phyloP scores from a whole-genome alignment of 257 asterid species.

The Oldenlandia corymbosa region DNA sequence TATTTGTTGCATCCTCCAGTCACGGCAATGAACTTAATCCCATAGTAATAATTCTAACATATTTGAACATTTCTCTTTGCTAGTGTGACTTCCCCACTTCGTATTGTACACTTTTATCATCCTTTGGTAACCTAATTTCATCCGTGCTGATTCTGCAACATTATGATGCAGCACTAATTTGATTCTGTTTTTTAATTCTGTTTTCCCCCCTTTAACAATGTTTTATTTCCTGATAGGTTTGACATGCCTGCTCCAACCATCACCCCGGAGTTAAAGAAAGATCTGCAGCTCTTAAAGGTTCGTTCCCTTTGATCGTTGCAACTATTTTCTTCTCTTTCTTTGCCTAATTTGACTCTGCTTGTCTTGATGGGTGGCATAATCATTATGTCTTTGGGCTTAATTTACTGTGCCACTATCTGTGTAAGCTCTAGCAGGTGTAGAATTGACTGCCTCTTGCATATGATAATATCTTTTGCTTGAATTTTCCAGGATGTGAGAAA shows the following conservation, averaged over 20 bases:
- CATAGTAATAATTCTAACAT: not conserved
- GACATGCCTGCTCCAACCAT: constrained; percentile 89
- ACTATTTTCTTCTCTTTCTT: not conserved
- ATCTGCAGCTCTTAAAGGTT: constrained; percentile 86
- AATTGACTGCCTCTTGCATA: not conserved
- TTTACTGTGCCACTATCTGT: not conserved
- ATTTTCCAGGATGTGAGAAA: not conserved
- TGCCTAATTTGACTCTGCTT: not conserved
- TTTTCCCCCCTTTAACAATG: not conserved
- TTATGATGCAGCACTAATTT: not conserved
- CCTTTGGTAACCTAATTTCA: not conserved
- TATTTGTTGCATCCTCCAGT: not conserved
- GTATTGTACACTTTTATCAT: not conserved
- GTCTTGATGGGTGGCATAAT: not conserved
- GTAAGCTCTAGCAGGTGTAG: not conserved
- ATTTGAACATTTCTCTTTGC: not conserved
- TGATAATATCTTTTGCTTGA: not conserved
- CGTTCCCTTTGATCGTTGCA: not conserved
- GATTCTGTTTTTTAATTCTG: not conserved
- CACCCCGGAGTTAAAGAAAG: constrained; percentile 81
- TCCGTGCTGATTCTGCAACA: too few relatives aligned
- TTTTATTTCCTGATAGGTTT: constrained; percentile 44
- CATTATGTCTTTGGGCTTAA: not conserved
- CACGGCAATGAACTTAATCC: too few relatives aligned
- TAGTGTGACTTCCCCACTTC: not conserved